Conservation (phyloP, 2,329 filamentous ascomycete species). For the Elsinoe fawcettii region DNA sequence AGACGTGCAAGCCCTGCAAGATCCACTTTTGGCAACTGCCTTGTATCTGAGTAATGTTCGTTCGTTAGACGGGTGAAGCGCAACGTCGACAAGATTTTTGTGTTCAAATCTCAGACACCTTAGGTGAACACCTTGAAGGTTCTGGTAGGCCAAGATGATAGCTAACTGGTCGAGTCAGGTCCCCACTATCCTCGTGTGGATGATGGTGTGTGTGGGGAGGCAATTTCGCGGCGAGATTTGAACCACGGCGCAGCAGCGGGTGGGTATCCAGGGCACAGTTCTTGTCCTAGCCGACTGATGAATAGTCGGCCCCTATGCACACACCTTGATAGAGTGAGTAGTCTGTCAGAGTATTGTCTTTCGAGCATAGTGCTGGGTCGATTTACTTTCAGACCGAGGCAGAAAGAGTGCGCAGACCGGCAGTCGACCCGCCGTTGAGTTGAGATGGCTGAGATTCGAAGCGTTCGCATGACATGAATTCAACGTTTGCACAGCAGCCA, state of each 20-base stretch:
- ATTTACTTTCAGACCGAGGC: background rate
- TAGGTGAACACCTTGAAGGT: background rate
- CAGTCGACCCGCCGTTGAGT: background rate
- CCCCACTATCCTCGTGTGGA: background rate
- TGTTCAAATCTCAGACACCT: background rate
- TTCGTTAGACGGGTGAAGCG: background rate
- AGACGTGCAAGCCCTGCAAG: background rate
- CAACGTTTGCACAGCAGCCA: background rate
- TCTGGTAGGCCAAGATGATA: background rate
- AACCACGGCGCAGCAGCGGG: slow-evolving; percentile 6
- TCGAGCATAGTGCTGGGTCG: too few species aligned
- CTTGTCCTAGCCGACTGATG: background rate
- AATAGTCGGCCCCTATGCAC: background rate
- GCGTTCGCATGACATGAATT: slow-evolving; percentile 2
- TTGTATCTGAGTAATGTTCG: background rate
- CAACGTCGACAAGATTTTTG: background rate
- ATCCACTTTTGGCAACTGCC: background rate
- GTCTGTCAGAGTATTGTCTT: too few species aligned
- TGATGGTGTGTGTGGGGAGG: slow-evolving; percentile 4
- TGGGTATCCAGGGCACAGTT: background rate
- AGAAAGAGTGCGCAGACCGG: background rate
- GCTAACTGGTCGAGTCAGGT: background rate
- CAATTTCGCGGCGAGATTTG: slow-evolving; percentile 2
- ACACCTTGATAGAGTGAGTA: too few species aligned
- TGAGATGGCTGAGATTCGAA: slow-evolving; percentile 1